Base-by-base conservation (phyloP, 1,284 basidiomycete genomes). In the Moniliella sp. region DNA sequence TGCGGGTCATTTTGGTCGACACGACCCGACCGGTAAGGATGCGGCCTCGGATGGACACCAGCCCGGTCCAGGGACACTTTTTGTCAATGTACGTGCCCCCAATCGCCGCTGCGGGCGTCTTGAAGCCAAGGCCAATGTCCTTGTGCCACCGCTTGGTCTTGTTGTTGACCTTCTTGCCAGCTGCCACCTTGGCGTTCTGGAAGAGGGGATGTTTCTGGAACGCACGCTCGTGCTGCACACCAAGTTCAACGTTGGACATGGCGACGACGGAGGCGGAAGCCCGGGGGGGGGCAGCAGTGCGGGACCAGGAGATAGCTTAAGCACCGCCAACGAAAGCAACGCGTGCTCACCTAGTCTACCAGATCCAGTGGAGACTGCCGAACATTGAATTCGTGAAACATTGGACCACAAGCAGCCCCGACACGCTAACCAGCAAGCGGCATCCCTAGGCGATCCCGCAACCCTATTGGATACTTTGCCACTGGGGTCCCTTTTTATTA, bases 61-160 rank as follows among this genome's bases (percentile, higher is more conserved):
- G 13, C 15, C 31, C 31, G 50, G 81, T 86, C 72, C 88, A 93
- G 31, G 86, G 86, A 70, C 86, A 97, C 70, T 99, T 99, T 72
- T 97, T 97, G 75, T 99, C 88, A 62, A 97, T 82, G 70, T 97
- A 99, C 53, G 80, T 79, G 59, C 86, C 91, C 48, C 74, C 82
- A 63, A 97, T 82, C 41, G 91, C 91, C 61, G 94, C 88, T 56
- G 74, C 57, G 39, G 91, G 91, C 36, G 84, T 97, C 75, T 65
- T 61, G 53, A 61, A 60, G 37, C 58, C 58, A 33, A 61, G 52
- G 40, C 58, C 58, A 34, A 61, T 54, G 51, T 61, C 58, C 55
- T 94, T 97, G 71, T 83, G 93, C 91, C 91, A 99, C 64, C 91
- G 72, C 73, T 78, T 88, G 52, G 83, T 78, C 72, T 78, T 91